Evolutionary conservation across 2,329 filamentous ascomycete genomes (phyloP), one percentile per base, ranked within the genome.

Genomic region (Chalara sp.): DNA sequence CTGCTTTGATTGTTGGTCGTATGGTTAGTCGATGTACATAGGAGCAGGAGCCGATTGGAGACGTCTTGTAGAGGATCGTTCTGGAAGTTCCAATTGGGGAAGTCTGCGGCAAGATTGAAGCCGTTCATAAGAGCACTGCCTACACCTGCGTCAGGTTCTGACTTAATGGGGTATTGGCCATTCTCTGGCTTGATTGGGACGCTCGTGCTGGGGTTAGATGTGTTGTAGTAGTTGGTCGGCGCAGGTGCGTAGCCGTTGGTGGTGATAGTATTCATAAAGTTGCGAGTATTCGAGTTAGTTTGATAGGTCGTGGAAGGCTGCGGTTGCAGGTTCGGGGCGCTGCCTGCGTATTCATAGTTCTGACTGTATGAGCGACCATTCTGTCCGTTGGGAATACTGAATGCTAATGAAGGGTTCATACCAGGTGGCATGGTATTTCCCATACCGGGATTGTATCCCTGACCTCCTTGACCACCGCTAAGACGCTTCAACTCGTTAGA

Each of bases 201-300:
- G 75, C 73, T 76, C 74, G 80, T 84, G 76, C 83, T 83, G 70
- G 76, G 81, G 73, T 83, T 78, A 69, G 78, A 76, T 77, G 79
- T 74, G 75, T 84, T 84, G 76, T 83, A 46, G 41, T 55, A 56
- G 48, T 61, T 63, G 29, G 50, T 51, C 45, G 75, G 79, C 74
- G 79, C 78, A 71, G 80, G 83, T 69, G 76, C 74, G 70, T 81
- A n/a, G n/a, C 8, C 8, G 35, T 37, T 73, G 83, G 70, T 73
- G 84, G 84, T 74, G 88, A n/a, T 10, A n/a, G 35, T 8, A 21
- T 21, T 21, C 21, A 21, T 21, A 21, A 21, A 21, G 21, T 21
- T 21, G 8, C 35, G 35, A 37, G 8, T 37, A 48, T 58, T 61
- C 47, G 59, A 49, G 45, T 58, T 50, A 31, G 52, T 56, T 51